These are phyloP conservation scores for Salix purpurea DNA, from an alignment of 345 rosid genomes.

Conservation along the genomic window DNA sequence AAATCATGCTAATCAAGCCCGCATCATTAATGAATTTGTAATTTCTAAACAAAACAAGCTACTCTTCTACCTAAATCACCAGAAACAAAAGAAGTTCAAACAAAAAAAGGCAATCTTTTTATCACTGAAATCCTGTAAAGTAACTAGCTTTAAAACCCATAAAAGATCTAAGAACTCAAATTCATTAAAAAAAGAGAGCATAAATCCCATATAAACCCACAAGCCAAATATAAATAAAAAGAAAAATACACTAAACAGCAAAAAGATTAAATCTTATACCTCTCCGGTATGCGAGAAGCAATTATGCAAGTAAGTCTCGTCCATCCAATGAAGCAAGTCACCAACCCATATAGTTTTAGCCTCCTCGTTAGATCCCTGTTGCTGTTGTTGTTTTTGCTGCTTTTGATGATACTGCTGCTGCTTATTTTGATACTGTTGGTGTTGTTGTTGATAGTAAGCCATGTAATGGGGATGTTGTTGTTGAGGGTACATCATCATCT, in stretches of 20 bases:
- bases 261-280: conserved; percentile 26
- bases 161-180: background rate
- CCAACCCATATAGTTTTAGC: conserved; percentile 80
- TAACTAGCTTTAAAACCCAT: background rate
- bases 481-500: conserved; percentile 89
- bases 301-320: conserved; percentile 66
- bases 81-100: background rate
- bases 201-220: background rate
- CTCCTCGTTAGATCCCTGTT: conserved; percentile 49
- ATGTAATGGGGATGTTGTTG: conserved; percentile 49
- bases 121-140: background rate
- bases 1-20: background rate
- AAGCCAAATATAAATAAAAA: background rate
- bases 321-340: conserved; percentile 77
- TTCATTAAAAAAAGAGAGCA: background rate
- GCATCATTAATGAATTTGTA: background rate
- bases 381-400: conserved; percentile 23
- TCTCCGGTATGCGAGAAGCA: conserved; percentile 74
- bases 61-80: background rate
- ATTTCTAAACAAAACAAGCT: background rate
- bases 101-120: background rate
- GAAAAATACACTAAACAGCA: background rate
- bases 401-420: conserved; percentile 25
- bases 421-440: conserved; percentile 13
- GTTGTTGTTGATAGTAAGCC: conserved; percentile 45